Conservation (phyloP, 352 stramenopile genomes). For the Blastocystis sp. region DNA sequence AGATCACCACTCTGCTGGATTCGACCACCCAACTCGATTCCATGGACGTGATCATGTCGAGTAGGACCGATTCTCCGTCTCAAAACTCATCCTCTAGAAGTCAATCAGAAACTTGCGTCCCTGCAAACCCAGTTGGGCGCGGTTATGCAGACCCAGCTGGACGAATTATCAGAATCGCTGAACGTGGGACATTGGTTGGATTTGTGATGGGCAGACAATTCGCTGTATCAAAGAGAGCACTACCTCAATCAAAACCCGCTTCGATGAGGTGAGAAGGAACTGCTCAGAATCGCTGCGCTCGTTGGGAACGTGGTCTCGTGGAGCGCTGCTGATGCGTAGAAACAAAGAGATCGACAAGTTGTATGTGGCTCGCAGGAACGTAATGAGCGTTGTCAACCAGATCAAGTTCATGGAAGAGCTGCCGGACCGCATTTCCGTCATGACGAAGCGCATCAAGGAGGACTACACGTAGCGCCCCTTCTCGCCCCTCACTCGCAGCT, state of each 20-base stretch:
- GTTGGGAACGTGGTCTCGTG: constrained; percentile 6
- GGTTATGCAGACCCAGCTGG: constrained; percentile 42
- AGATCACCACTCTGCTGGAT: constrained; percentile 27
- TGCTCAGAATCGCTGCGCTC: constrained; percentile 9
- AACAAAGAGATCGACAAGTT: constrained; percentile 50
- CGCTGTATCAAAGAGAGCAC: constrained; percentile 11
- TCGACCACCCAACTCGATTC: constrained; percentile 23
- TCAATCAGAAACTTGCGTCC: constrained; percentile 31
- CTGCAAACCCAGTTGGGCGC: constrained; percentile 33
- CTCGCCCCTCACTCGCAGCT: not conserved
- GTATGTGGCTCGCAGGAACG: constrained; percentile 53
- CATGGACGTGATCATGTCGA: constrained; percentile 27
- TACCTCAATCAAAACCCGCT: not conserved
- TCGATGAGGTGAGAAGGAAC: constrained; percentile 13
- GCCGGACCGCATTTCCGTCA: constrained; percentile 12
- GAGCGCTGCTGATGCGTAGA: not conserved
- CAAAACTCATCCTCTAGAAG: not conserved
- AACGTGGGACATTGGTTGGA: not conserved
- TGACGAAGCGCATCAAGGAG: constrained; percentile 1
- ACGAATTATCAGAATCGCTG: constrained; percentile 30
- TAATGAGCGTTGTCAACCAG: constrained; percentile 9
- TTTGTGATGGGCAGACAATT: constrained; percentile 17
- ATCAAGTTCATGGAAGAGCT: constrained; percentile 37
- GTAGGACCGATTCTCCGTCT: not conserved
- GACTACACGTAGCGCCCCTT: constrained; percentile 30